Evolutionary conservation across 2,329 filamentous ascomycete species (phyloP).

Genomic region (Fusarium sp.): DNA sequence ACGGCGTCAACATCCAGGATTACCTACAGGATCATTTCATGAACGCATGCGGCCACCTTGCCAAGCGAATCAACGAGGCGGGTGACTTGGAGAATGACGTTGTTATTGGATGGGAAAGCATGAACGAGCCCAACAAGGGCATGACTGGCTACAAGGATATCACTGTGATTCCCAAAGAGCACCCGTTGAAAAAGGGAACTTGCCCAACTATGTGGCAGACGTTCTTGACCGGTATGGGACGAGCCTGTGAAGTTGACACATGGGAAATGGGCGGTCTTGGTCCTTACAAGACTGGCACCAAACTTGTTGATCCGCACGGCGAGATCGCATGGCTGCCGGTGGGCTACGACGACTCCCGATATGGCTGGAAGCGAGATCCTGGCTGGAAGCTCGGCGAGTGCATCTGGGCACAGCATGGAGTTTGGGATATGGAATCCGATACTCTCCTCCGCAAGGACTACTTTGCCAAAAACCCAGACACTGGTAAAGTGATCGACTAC

Average conservation of each 20-base stretch:
- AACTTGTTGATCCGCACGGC: slow-evolving; percentile 88
- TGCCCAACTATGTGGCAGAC: slow-evolving; percentile 95
- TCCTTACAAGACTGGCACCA: slow-evolving; percentile 86
- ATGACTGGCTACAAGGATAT: slow-evolving; percentile 86
- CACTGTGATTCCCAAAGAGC: slow-evolving; percentile 82
- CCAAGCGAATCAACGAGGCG: slow-evolving; percentile 85
- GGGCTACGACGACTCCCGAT: slow-evolving; percentile 86
- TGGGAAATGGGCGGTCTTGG: slow-evolving; percentile 96
- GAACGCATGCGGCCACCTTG: slow-evolving; percentile 81
- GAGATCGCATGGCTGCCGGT: slow-evolving; percentile 83
- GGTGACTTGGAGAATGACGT: slow-evolving; percentile 87
- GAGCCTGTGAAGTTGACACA: slow-evolving; percentile 87
- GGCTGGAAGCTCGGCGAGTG: slow-evolving; percentile 95
- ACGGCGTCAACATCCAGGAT: slow-evolving; percentile 96
- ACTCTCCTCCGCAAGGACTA: slow-evolving; percentile 85
- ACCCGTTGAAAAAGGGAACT: slow-evolving; percentile 91
- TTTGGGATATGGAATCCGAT: slow-evolving; percentile 88
- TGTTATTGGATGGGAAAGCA: slow-evolving; percentile 93
- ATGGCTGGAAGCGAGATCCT: slow-evolving; percentile 89
- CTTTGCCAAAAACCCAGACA: slow-evolving; percentile 81
- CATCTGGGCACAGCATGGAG: slow-evolving; percentile 94
- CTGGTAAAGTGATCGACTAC: slow-evolving; percentile 80
- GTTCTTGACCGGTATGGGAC: slow-evolving; percentile 89
- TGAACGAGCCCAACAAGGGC: slow-evolving; percentile 95
- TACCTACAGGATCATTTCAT: slow-evolving; percentile 91